Base-by-base conservation (phyloP, 1,284 basidiomycete species). In the Boletus holoroseus region DNA sequence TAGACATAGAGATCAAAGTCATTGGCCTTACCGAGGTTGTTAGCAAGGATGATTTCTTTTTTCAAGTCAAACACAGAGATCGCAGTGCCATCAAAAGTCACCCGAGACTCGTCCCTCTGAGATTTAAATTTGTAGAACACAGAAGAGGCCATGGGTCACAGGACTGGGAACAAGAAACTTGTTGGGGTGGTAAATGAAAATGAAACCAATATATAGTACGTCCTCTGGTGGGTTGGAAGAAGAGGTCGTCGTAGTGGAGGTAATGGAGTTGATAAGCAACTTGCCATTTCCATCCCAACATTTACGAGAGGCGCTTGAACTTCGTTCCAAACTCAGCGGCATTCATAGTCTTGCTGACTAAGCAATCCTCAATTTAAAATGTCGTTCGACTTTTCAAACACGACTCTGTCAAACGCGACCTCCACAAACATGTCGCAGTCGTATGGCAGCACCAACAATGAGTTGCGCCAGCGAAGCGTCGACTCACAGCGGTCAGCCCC, bases 51-150 rank as follows among this genome's bases (percentile, higher is more conserved):
- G 68, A 99, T 92, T 75, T 99, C 95, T 74, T 88, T 90, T 76
- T 99, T 99, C 69, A 99, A 77, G 72, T 99, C 96, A 79, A 97
- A 99, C 58, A 99, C 92, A 63, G 93, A 94, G 68, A 99, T 97
- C 58, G 93, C 92, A 57, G 95, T 97, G 63, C 95, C 95, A 69
- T 99, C 95, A 75, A 99, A 98, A 52, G 91, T 88, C 71, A 98
- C 85, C 67, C 93, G 81, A 55, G 92, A 94, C 73, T 97, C 94
- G 73, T 93, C 88, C 75, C 82, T 90, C 68, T 93, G 89, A 57
- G 94, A 94, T 70, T 86, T 91, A 85, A 97, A 99, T 73, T 90
- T 91, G 83, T 98, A 99, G 76, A 96, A 98, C 65, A 99, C 93
- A 69, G 88, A 92, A 63, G 91, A 94, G 64, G 88, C 80, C 92